Evolutionary conservation across 2,329 filamentous ascomycete species (phyloP).

Genomic region (Phoma herbarum): DNA sequence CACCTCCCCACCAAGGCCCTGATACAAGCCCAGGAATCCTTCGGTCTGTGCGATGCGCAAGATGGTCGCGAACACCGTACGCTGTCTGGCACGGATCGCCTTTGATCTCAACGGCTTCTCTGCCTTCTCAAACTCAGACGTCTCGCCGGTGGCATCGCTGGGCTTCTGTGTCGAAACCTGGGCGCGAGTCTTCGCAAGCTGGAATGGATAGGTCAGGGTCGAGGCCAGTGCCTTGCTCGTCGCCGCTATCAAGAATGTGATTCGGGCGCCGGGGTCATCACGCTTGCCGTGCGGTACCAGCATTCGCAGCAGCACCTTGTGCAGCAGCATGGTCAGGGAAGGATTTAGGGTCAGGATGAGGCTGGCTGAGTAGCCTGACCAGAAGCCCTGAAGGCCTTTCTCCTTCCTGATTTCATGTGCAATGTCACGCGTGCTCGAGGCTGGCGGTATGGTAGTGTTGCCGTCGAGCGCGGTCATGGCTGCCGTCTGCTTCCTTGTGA

Average conservation of each 20-base stretch:
- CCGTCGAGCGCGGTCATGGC: constrained; percentile 58
- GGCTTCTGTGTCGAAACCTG: constrained; percentile 65
- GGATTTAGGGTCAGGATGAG: constrained; percentile 86
- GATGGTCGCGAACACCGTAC: constrained; percentile 71
- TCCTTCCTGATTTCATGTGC: constrained; percentile 70
- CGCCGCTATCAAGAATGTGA: constrained; percentile 75
- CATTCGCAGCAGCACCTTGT: constrained; percentile 72
- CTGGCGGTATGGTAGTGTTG: constrained; percentile 37
- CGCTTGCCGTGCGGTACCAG: constrained; percentile 64
- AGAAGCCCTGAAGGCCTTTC: constrained; percentile 78
- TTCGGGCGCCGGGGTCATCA: constrained; percentile 60
- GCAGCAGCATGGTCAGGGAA: constrained; percentile 83
- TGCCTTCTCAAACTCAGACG: constrained; percentile 40
- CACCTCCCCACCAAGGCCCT: constrained; percentile 78
- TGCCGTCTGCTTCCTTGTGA: constrained; percentile 81
- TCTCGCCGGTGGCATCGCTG: constrained; percentile 36
- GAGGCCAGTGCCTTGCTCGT: constrained; percentile 81
- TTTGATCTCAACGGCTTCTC: constrained; percentile 30
- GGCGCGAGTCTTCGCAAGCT: constrained; percentile 81
- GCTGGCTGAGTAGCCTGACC: constrained; percentile 86
- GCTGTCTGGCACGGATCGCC: constrained; percentile 41
- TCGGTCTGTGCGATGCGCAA: constrained; percentile 67
- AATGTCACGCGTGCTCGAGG: constrained; percentile 63
- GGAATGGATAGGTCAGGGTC: constrained; percentile 83
- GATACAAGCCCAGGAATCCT: constrained; percentile 75